A percentile compares a stretch with the other conserved stretches of the same genome.
Conservation (phyloP, 176 grass and related monocot genomes). For the Phyllostachys edulis region DNA sequence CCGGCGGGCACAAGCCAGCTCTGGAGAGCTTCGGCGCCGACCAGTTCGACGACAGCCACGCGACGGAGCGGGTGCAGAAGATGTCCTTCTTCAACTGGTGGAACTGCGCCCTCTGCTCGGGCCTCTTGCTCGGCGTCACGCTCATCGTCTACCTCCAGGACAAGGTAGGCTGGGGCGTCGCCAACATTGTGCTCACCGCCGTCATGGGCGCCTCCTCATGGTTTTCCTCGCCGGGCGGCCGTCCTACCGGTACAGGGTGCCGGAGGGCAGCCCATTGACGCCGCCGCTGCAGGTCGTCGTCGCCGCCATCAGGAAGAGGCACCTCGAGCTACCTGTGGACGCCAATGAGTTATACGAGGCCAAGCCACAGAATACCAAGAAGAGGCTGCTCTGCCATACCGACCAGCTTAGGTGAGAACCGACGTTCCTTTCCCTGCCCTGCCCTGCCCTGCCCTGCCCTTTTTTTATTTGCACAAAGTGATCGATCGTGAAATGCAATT, state of each 20-base stretch:
- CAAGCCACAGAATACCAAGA: constrained; percentile 30
- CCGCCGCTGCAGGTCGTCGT: constrained; percentile 56
- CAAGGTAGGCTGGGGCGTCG: constrained; percentile 53
- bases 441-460: neutral
- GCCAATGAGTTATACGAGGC: constrained; percentile 54
- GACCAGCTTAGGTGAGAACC: constrained; percentile 42
- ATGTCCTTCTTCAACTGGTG: constrained; percentile 99
- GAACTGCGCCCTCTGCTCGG: constrained; percentile 68
- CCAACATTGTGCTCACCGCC: constrained; percentile 49
- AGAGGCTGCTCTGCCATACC: constrained; percentile 60
- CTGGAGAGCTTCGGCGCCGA: constrained; percentile 95
- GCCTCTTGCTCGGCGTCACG: constrained; percentile 66
- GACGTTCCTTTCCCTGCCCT: too few relatives aligned
- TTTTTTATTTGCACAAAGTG: neutral
- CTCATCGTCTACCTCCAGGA: constrained; percentile 56
- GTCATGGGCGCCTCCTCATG: constrained; percentile 54
- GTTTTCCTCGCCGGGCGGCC: constrained; percentile 56
- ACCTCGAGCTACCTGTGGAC: constrained; percentile 42
- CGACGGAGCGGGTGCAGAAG: constrained; percentile 60
- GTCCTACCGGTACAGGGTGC: constrained; percentile 56
- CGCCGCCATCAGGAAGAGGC: constrained; percentile 58
- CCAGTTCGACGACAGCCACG: constrained; percentile 76
- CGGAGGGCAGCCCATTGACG: constrained; percentile 58
- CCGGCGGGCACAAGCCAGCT: constrained; percentile 75
- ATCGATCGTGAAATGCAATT: too few relatives aligned